phyloP scores from a whole-genome alignment of 352 stramenopile genomes.

The Globisporangium paroecandrum region DNA sequence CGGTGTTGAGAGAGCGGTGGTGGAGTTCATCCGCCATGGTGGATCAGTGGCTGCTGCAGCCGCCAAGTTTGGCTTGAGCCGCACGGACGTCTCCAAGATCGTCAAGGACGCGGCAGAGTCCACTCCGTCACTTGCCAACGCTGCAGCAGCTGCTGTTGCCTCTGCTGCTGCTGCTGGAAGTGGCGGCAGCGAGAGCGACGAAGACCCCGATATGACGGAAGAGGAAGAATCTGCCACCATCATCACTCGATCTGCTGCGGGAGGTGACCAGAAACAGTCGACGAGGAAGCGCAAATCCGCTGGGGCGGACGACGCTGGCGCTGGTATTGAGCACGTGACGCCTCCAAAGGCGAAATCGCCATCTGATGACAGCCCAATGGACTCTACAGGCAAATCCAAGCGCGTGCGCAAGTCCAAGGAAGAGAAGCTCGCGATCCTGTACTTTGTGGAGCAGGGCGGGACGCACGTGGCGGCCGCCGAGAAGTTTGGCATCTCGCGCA shows the following conservation, averaged over 20 bases:
- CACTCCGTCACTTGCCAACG: background rate
- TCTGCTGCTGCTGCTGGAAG: background rate
- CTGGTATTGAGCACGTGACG: background rate
- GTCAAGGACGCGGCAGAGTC: slow-evolving; percentile 21
- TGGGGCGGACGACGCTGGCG: background rate
- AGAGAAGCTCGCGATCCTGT: slow-evolving; percentile 49
- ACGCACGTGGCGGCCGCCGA: slow-evolving; percentile 43
- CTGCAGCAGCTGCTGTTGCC: background rate
- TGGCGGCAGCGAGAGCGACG: slow-evolving; percentile 1
- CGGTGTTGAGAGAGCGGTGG: slow-evolving; percentile 9
- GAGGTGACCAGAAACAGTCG: background rate
- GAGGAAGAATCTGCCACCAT: background rate
- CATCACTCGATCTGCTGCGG: background rate
- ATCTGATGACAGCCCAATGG: background rate
- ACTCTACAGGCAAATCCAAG: slow-evolving; percentile 22
- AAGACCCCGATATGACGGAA: slow-evolving; percentile 6
- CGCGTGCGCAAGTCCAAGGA: slow-evolving; percentile 47
- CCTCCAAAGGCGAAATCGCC: background rate
- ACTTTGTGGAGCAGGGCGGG: slow-evolving; percentile 51
- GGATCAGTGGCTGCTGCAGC: slow-evolving; percentile 25
- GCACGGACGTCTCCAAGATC: slow-evolving; percentile 25
- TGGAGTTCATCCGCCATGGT: slow-evolving; percentile 24
- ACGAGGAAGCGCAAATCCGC: slow-evolving; percentile 13
- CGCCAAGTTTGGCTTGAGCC: slow-evolving; percentile 27
- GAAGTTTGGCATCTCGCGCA: slow-evolving; percentile 54